phyloP scores from a whole-genome alignment of 2,329 filamentous ascomycete species.

The Calonectria naviculata region DNA sequence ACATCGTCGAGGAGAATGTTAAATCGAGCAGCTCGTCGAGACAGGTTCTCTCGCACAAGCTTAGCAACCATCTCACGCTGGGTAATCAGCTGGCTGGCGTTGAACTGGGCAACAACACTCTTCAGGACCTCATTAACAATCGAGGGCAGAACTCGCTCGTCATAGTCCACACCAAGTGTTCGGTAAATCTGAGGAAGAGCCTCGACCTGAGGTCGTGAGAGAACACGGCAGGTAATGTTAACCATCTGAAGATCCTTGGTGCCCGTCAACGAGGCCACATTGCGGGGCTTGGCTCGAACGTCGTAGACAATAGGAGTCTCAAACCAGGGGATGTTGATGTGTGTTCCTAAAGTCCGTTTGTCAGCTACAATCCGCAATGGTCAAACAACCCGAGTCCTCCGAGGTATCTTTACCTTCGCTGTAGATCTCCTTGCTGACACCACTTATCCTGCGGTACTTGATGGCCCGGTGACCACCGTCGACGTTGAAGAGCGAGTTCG shows the following conservation, averaged over 20 bases:
- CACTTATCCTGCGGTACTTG: conserved; percentile 93
- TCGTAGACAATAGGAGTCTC: conserved; percentile 98
- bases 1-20: conserved; percentile 99
- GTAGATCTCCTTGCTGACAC: conserved; percentile 97
- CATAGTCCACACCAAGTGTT: conserved; percentile 94
- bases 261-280: conserved; percentile 95
- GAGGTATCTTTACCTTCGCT: conserved; percentile 75
- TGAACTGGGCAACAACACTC: conserved; percentile 99
- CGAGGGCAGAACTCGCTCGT: conserved; percentile 94
- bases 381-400: conserved; percentile 22
- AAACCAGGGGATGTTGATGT: conserved; percentile 95
- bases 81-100: conserved; percentile 97
- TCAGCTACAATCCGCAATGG: conserved; percentile 26
- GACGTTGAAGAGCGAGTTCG: conserved; percentile 80
- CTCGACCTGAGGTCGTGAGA: conserved; percentile 88
- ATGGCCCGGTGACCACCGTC: conserved; percentile 99
- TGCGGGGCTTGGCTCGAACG: conserved; percentile 96
- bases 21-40: conserved; percentile 90
- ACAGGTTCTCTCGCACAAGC: conserved; percentile 92
- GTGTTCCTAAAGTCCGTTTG: conserved; percentile 74
- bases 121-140: conserved; percentile 99
- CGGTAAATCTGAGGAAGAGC: conserved; percentile 97
- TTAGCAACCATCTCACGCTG: conserved; percentile 97
- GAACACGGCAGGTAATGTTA: conserved; percentile 99
- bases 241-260: conserved; percentile 99